Evolutionary conservation across 306 rosid species (phyloP).

Genomic region (Corylus avellana): DNA sequence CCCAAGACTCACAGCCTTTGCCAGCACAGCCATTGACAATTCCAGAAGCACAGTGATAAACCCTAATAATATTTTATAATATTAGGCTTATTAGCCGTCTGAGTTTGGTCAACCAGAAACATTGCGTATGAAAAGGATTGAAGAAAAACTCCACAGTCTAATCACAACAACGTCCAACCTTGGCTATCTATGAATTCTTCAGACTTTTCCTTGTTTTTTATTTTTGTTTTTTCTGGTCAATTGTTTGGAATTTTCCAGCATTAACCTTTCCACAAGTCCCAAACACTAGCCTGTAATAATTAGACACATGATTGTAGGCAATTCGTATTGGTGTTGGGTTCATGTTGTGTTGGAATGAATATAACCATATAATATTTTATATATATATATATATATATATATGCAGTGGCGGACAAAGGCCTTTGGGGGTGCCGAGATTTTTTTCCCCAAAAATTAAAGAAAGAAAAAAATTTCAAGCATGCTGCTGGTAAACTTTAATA

Average conservation of each 20-base stretch:
- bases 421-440: too few species aligned
- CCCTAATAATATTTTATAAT: neutral
- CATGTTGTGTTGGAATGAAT: too few species aligned
- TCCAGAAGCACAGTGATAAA: neutral
- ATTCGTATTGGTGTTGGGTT: too few species aligned
- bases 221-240: too few species aligned
- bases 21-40: slow-evolving; percentile 10
- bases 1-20: neutral
- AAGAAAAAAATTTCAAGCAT: too few species aligned
- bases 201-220: neutral
- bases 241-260: neutral
- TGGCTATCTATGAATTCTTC: neutral
- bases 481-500: too few species aligned
- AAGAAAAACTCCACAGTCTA: neutral
- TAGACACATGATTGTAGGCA: neutral
- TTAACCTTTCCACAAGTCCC: neutral
- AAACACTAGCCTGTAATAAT: neutral
- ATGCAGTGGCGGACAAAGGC: too few species aligned
- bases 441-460: too few species aligned
- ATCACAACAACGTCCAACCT: neutral
- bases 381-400: too few species aligned
- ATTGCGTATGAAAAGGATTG: neutral
- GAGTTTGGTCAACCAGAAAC: neutral
- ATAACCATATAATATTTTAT: too few species aligned
- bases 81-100: neutral